Percentiles rank a stretch among this genome's conserved stretches.
These are phyloP conservation scores for Leucocoprinus sp. DNA, from an alignment of 768 basidiomycete genomes.

Conservation along the genomic window DNA sequence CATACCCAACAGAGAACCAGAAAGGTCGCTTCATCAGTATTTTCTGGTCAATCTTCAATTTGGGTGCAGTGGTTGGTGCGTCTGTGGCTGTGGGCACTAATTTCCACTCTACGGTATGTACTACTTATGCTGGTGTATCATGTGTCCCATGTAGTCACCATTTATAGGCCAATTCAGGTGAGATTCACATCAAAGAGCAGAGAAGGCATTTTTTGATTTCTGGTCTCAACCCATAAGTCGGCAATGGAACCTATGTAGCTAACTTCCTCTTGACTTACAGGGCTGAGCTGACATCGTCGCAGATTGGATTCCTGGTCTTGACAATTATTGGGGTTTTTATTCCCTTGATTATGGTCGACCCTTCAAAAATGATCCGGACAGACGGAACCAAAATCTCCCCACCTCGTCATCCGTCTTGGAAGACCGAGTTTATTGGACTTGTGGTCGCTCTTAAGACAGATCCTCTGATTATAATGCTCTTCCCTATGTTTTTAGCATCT, in stretches of 20 bases:
- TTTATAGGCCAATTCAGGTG: slow-evolving; percentile 31
- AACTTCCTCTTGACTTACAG: neutral
- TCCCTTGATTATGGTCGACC: slow-evolving; percentile 65
- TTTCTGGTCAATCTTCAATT: slow-evolving; percentile 81
- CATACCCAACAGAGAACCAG: slow-evolving; percentile 72
- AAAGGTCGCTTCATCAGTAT: slow-evolving; percentile 73
- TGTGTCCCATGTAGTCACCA: slow-evolving; percentile 16
- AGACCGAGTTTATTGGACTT: slow-evolving; percentile 61
- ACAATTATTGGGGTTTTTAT: slow-evolving; percentile 60
- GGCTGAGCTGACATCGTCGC: slow-evolving; percentile 18
- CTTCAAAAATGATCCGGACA: slow-evolving; percentile 61
- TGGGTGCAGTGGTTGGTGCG: slow-evolving; percentile 74
- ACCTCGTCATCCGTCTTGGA: slow-evolving; percentile 69
- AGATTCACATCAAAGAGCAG: slow-evolving; percentile 12
- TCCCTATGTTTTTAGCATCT: slow-evolving; percentile 81
- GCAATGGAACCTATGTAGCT: slow-evolving; percentile 69
- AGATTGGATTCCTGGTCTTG: slow-evolving; percentile 69
- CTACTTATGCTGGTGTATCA: slow-evolving; percentile 1
- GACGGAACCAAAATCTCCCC: slow-evolving; percentile 64
- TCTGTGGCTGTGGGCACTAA: slow-evolving; percentile 69
- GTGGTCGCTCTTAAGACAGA: slow-evolving; percentile 63
- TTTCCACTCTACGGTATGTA: slow-evolving; percentile 48
- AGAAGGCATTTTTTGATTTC: neutral
- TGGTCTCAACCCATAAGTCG: slow-evolving; percentile 30
- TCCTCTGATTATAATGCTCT: slow-evolving; percentile 63